A percentile compares a stretch with the other conserved stretches of the same genome.
Evolutionary conservation across 345 rosid species (phyloP).

Genomic region (Populus alba): DNA sequence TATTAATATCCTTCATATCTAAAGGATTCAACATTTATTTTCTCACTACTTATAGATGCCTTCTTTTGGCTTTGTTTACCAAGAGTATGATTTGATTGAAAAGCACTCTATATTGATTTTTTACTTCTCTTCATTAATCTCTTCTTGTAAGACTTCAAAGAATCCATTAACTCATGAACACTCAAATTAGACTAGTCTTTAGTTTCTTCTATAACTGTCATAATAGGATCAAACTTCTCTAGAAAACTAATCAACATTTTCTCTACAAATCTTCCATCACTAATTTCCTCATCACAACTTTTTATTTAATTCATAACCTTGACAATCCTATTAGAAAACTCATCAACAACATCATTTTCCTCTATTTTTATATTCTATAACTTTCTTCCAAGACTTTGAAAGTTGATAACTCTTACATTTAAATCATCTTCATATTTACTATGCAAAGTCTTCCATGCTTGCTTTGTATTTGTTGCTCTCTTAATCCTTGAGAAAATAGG

Average conservation of each 20-base stretch:
- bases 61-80: too few relatives aligned
- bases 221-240: not conserved
- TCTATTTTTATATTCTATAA: too few relatives aligned
- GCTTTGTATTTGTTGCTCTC: too few relatives aligned
- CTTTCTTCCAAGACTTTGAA: not conserved
- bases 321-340: not conserved
- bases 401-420: not conserved
- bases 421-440: not conserved
- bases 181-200: not conserved
- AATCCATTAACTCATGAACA: not conserved
- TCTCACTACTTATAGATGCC: not conserved
- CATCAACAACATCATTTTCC: not conserved
- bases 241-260: too few relatives aligned
- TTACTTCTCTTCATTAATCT: too few relatives aligned
- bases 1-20: too few relatives aligned
- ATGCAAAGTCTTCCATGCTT: not conserved
- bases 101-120: too few relatives aligned
- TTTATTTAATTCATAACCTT: not conserved
- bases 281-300: not conserved
- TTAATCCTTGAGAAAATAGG: too few relatives aligned
- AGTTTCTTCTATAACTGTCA: too few relatives aligned
- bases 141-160: too few relatives aligned
- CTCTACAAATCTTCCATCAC: too few relatives aligned
- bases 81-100: too few relatives aligned
- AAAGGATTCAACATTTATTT: not conserved